Conservation (phyloP, 2,329 filamentous ascomycete species). For the Ascochyta pisi region DNA sequence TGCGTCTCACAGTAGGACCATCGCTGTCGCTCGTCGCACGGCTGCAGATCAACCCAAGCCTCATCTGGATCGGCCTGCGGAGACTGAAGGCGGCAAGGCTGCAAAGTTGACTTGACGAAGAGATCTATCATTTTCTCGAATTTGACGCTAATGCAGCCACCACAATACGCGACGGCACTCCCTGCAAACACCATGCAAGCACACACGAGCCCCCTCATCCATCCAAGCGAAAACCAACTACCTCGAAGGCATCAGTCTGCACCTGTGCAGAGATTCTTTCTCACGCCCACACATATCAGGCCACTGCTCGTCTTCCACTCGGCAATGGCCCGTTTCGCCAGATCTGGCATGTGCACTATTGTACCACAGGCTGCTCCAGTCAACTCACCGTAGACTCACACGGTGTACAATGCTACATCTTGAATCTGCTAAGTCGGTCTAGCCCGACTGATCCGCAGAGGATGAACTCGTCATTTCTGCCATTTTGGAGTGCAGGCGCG, state of each 20-base stretch:
- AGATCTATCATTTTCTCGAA: slow-evolving; percentile 10
- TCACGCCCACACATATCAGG: not conserved
- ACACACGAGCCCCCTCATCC: slow-evolving; percentile 13
- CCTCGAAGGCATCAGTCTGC: not conserved
- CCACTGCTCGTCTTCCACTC: not conserved
- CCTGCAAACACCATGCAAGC: slow-evolving; percentile 7
- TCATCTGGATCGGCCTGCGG: slow-evolving; percentile 8
- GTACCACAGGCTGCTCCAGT: slow-evolving; percentile 3
- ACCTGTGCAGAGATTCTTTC: not conserved
- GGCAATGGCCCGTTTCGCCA: not conserved
- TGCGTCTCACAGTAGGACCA: slow-evolving; percentile 5
- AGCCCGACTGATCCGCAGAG: not conserved
- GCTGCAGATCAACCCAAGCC: slow-evolving; percentile 7
- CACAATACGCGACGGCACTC: slow-evolving; percentile 9
- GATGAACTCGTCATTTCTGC: not conserved
- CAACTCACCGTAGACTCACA: not conserved
- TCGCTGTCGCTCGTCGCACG: slow-evolving; percentile 4
- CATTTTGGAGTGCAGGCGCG: not conserved
- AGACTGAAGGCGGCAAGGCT: slow-evolving; percentile 6
- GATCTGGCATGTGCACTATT: not conserved
- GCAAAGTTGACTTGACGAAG: not conserved
- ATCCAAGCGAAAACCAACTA: not conserved
- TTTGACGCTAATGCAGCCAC: slow-evolving; percentile 16
- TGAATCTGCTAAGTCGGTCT: not conserved
- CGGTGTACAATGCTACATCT: slow-evolving; percentile 2